A percentile compares a stretch with the other conserved stretches of the same genome.
These are phyloP conservation scores for Fraxinus sp. DNA, from an alignment of 305 asterid species.

Conservation along the genomic window DNA sequence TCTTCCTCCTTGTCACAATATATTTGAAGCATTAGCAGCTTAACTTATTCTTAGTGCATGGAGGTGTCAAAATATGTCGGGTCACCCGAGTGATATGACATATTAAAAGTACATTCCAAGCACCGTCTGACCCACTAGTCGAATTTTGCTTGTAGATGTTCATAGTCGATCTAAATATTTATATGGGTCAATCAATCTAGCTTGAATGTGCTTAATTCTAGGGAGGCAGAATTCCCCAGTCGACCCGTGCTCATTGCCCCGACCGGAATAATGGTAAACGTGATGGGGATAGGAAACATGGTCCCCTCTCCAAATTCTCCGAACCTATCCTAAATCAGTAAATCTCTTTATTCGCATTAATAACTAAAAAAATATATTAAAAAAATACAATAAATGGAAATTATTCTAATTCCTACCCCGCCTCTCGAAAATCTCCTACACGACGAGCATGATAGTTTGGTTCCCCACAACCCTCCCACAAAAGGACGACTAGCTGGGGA, in stretches of 20 bases:
- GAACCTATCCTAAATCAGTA: background rate
- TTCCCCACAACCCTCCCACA: background rate
- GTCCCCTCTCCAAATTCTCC: background rate
- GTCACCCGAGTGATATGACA: background rate
- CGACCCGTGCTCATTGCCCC: background rate
- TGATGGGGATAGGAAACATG: background rate
- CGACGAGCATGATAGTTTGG: background rate
- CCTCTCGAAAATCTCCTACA: background rate
- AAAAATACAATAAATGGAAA: background rate
- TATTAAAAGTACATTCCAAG: background rate
- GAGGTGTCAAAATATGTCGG: background rate
- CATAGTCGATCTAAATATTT: background rate
- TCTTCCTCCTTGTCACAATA: background rate
- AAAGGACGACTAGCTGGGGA: background rate
- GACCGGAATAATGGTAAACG: background rate
- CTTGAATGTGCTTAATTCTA: background rate
- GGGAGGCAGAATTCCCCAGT: background rate
- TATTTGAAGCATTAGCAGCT: slow-evolving; percentile 14
- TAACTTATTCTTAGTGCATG: background rate
- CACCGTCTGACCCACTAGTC: background rate
- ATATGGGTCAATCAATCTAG: background rate
- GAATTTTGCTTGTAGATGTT: background rate
- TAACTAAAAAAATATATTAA: background rate
- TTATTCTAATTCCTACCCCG: background rate
- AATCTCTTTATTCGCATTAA: background rate